Evolutionary conservation across 129 eudicot species (phyloP).

Genomic region (Helichrysum umbraculigerum): DNA sequence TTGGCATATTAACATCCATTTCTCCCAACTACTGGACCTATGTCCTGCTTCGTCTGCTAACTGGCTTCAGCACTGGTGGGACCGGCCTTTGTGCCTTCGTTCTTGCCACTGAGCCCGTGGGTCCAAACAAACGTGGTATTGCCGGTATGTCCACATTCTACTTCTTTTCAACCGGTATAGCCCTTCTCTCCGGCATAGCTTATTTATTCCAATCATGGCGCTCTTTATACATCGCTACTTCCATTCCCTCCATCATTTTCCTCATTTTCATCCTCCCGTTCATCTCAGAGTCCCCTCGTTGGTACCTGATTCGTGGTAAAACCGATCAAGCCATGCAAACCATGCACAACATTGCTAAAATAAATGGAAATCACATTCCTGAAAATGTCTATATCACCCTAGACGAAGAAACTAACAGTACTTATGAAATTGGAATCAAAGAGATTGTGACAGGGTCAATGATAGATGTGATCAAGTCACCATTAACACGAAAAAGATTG

Average conservation of each 20-base stretch:
- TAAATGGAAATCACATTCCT: constrained; percentile 55
- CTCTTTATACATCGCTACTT: constrained; percentile 60
- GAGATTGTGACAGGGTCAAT: constrained; percentile 47
- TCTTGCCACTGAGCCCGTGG: constrained; percentile 85
- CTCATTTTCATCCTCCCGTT: constrained; percentile 62
- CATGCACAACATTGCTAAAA: constrained; percentile 61
- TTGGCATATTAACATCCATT: constrained; percentile 73
- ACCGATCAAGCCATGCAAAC: constrained; percentile 55
- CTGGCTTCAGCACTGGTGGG: constrained; percentile 85
- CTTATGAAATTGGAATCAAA: neutral
- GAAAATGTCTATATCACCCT: constrained; percentile 46
- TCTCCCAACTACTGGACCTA: constrained; percentile 65
- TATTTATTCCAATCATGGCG: constrained; percentile 72
- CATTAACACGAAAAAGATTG: constrained; percentile 57
- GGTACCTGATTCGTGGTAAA: constrained; percentile 73
- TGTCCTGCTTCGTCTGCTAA: constrained; percentile 62
- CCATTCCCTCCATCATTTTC: constrained; percentile 68
- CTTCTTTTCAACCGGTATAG: constrained; percentile 81
- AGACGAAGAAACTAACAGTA: constrained; percentile 43
- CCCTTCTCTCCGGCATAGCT: constrained; percentile 67
- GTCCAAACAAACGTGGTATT: constrained; percentile 74
- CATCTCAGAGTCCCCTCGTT: constrained; percentile 86
- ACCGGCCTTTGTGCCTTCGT: constrained; percentile 81
- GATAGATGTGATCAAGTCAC: constrained; percentile 59
- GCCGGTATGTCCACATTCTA: constrained; percentile 94